phyloP scores from a whole-genome alignment of 129 eudicot genomes.

The Saussurea involucrata region DNA sequence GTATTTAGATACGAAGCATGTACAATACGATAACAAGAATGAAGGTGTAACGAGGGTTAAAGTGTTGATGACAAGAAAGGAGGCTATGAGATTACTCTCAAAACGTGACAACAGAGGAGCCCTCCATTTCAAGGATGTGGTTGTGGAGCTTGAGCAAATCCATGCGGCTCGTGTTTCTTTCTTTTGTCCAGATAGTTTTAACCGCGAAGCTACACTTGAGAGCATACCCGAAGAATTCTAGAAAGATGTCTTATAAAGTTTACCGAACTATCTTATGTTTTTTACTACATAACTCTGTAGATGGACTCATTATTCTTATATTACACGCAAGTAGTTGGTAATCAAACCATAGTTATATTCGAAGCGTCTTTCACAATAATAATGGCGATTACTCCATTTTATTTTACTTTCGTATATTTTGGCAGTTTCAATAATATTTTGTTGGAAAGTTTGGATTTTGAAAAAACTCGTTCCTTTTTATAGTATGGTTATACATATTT shows the following conservation, averaged over 20 bases:
- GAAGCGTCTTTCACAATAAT: not conserved
- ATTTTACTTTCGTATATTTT: not conserved
- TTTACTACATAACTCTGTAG: not conserved
- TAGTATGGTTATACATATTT: no score
- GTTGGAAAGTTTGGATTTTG: not conserved
- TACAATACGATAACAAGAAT: not conserved
- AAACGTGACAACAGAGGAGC: conserved; percentile 22
- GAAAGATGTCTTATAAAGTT: not conserved
- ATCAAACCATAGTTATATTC: not conserved
- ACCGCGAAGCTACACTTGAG: not conserved
- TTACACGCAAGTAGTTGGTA: not conserved
- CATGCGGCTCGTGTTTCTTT: conserved; percentile 11
- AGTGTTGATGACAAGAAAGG: conserved; percentile 34
- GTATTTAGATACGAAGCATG: not conserved
- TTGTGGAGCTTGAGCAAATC: conserved; percentile 17
- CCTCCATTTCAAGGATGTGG: conserved; percentile 20
- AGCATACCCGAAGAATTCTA: conserved; percentile 19
- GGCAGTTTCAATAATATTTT: not conserved
- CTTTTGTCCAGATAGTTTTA: not conserved
- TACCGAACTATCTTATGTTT: not conserved
- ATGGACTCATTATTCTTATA: not conserved
- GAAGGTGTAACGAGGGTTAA: conserved; percentile 8
- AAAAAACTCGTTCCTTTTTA: no score
- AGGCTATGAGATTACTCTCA: conserved; percentile 26
- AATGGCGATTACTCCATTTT: not conserved